Evolutionary conservation across 768 basidiomycete species (phyloP).

Genomic region (Boletellus sp.): DNA sequence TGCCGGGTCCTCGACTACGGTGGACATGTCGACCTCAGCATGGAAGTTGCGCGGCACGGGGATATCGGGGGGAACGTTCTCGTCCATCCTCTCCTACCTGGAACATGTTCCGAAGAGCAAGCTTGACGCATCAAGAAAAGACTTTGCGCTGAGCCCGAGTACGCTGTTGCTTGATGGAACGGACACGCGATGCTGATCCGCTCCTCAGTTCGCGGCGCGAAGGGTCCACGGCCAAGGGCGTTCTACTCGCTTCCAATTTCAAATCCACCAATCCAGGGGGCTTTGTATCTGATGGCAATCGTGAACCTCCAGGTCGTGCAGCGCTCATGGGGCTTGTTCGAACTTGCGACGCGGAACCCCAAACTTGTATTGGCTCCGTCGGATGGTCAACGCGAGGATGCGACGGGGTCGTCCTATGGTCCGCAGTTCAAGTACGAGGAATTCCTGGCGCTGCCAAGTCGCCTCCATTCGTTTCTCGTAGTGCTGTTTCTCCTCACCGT

Average conservation of each 20-base stretch:
- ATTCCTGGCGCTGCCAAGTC: conserved; percentile 44
- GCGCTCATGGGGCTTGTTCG: conserved; percentile 53
- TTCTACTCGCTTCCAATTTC: conserved; percentile 38
- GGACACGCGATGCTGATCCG: conserved; percentile 2
- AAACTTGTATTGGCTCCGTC: conserved; percentile 15
- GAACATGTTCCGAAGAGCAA: conserved; percentile 34
- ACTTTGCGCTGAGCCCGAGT: conserved; percentile 47
- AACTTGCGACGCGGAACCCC: conserved; percentile 26
- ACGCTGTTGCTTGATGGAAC: conserved; percentile 2
- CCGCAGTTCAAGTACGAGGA: conserved; percentile 75
- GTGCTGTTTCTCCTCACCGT: conserved; percentile 32
- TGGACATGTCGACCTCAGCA: conserved; percentile 58
- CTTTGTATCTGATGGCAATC: conserved; percentile 42
- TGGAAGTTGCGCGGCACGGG: conserved; percentile 30
- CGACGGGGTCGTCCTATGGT: conserved; percentile 49
- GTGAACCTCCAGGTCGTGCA: conserved; percentile 50
- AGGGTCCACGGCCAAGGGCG: conserved; percentile 25
- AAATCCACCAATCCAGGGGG: conserved; percentile 34
- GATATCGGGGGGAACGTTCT: conserved; percentile 38
- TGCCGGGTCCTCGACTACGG: conserved; percentile 32
- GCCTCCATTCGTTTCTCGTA: conserved; percentile 38
- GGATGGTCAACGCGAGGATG: conserved; percentile 14
- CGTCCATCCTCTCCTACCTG: conserved; percentile 31
- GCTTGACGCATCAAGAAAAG: conserved; percentile 25
- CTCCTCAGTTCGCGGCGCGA: conserved; percentile 30